Conservation (phyloP, 2,329 filamentous ascomycete species). For the Aotearoamyces nothofagi region DNA sequence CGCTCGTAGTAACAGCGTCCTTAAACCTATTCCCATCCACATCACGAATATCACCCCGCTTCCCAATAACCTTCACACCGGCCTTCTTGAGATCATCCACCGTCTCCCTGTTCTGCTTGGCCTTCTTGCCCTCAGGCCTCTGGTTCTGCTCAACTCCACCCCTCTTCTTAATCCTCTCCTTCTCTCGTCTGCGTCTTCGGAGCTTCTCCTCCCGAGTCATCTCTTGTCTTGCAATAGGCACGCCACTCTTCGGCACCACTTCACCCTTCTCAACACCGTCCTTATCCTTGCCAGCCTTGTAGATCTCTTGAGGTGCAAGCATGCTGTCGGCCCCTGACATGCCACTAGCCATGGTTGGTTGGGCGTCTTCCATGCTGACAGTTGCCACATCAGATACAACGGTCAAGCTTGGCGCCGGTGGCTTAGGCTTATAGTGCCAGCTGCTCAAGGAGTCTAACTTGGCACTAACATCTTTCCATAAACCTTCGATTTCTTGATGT, state of each 20-base stretch:
- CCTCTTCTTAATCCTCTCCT: constrained; percentile 68
- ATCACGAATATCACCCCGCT: constrained; percentile 73
- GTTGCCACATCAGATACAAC: constrained; percentile 86
- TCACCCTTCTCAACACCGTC: constrained; percentile 44
- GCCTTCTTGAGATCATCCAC: constrained; percentile 55
- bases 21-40: constrained; percentile 66
- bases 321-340: constrained; percentile 53
- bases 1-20: constrained; percentile 32
- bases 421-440: constrained; percentile 91
- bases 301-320: constrained; percentile 89
- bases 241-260: constrained; percentile 61
- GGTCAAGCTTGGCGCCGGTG: constrained; percentile 64
- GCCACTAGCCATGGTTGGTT: constrained; percentile 68
- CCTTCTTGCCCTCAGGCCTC: constrained; percentile 41
- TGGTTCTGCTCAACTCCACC: constrained; percentile 31
- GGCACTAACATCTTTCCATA: constrained; percentile 70
- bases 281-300: constrained; percentile 59
- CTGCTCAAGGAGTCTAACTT: constrained; percentile 82
- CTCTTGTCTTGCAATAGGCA: constrained; percentile 69
- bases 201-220: constrained; percentile 78
- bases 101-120: constrained; percentile 33
- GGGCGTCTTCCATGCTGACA: constrained; percentile 86
- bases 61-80: constrained; percentile 82
- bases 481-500: constrained; percentile 63
- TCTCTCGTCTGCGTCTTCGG: constrained; percentile 61